Percentiles rank a stretch among this genome's conserved stretches.
phyloP scores from a whole-genome alignment of 768 basidiomycete genomes.

The Amyloporia xantha region DNA sequence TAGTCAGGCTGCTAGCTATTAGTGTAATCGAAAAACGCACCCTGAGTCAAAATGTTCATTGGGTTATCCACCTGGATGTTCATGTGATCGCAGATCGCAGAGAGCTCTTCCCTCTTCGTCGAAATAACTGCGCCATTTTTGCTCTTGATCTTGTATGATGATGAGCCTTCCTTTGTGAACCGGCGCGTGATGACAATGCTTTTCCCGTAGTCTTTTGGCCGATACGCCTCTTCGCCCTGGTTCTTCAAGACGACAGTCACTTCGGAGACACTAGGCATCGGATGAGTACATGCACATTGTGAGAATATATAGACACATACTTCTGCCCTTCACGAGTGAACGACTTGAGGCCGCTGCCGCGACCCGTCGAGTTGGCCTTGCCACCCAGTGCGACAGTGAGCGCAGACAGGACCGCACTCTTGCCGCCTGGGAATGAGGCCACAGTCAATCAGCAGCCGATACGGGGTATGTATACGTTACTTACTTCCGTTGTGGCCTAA shows the following conservation, averaged over 20 bases:
- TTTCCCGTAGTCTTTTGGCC: constrained; percentile 77
- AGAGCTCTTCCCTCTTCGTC: constrained; percentile 76
- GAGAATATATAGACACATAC: too few relatives aligned
- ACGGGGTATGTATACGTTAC: too few relatives aligned
- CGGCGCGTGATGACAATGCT: constrained; percentile 79
- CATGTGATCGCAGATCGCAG: constrained; percentile 90
- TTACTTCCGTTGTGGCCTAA: constrained; percentile 88
- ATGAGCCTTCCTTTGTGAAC: constrained; percentile 70
- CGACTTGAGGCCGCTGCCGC: constrained; percentile 76
- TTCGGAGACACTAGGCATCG: constrained; percentile 47
- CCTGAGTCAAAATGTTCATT: constrained; percentile 90
- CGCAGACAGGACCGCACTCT: constrained; percentile 90
- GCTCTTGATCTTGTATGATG: constrained; percentile 77
- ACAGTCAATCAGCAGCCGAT: too few relatives aligned
- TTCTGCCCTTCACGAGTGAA: constrained; percentile 80
- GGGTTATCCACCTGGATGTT: constrained; percentile 97
- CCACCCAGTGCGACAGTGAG: constrained; percentile 92
- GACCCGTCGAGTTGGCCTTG: constrained; percentile 86
- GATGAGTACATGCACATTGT: not conserved
- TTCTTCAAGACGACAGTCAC: constrained; percentile 84
- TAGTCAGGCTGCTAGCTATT: too few relatives aligned
- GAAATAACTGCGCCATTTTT: constrained; percentile 61
- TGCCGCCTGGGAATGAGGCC: constrained; percentile 77
- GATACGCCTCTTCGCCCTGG: constrained; percentile 85
- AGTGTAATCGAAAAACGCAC: constrained; percentile 31